These are phyloP conservation scores for Diaporthe citrichinensis DNA, from an alignment of 2,329 filamentous ascomycete species.

Conservation along the genomic window DNA sequence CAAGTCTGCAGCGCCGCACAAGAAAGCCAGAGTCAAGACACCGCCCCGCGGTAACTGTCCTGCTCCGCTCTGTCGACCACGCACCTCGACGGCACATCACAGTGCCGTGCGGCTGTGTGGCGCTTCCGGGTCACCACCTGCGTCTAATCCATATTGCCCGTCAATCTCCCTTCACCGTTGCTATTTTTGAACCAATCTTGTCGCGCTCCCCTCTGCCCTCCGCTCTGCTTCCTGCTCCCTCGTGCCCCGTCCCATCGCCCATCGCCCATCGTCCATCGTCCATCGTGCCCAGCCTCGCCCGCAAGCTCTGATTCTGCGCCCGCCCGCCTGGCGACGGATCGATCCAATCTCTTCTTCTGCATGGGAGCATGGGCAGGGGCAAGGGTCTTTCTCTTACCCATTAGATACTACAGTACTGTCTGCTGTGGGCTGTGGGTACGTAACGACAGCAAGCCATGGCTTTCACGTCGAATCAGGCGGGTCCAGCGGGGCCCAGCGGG, in stretches of 20 bases:
- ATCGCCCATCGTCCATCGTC: neutral
- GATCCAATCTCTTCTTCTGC: constrained; percentile 8
- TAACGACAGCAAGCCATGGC: constrained; percentile 10
- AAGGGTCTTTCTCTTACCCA: constrained; percentile 4
- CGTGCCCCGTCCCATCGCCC: neutral
- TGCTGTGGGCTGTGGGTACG: constrained; percentile 12
- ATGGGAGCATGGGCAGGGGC: neutral
- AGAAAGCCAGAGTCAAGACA: neutral
- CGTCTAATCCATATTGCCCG: constrained; percentile 25
- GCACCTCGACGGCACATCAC: constrained; percentile 27
- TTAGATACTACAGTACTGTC: neutral
- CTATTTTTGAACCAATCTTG: constrained; percentile 34
- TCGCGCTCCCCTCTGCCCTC: constrained; percentile 18
- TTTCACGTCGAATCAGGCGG: constrained; percentile 15
- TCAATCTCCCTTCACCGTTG: constrained; percentile 15
- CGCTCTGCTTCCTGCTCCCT: constrained; percentile 2
- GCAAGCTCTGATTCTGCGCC: constrained; percentile 7
- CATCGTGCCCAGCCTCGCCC: constrained; percentile 20
- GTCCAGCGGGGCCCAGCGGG: constrained; percentile 17
- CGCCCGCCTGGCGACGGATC: neutral
- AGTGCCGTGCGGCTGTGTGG: constrained; percentile 32
- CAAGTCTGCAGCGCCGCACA: neutral
- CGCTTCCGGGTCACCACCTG: constrained; percentile 33
- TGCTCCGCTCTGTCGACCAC: neutral
- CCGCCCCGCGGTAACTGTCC: constrained; percentile 8